Evolutionary conservation across 2,329 filamentous ascomycete genomes (phyloP).

Genomic region (Mycosphaerella sp.): DNA sequence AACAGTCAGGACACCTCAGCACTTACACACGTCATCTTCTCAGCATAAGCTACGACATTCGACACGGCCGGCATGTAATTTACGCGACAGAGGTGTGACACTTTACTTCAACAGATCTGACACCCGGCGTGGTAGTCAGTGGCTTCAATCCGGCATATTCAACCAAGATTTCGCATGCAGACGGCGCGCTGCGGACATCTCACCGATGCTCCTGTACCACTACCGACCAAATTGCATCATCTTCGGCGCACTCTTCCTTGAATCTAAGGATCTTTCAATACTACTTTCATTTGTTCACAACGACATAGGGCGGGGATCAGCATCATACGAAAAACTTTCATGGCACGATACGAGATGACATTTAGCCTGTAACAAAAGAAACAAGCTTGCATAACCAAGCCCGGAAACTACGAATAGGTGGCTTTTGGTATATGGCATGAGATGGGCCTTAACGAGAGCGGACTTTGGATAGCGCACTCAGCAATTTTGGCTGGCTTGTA

Average conservation of each 20-base stretch:
- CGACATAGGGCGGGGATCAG: constrained; percentile 5
- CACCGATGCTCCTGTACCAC: constrained; percentile 16
- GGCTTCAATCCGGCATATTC: constrained; percentile 10
- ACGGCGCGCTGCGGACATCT: constrained; percentile 15
- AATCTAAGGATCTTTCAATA: constrained; percentile 2
- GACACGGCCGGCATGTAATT: constrained; percentile 19
- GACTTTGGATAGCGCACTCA: constrained; percentile 5
- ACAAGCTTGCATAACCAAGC: constrained; percentile 13
- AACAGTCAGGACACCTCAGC: constrained; percentile 17
- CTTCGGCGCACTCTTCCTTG: constrained; percentile 12
- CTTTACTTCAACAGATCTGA: constrained; percentile 16
- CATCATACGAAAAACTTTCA: constrained; percentile 15
- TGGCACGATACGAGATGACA: constrained; percentile 16
- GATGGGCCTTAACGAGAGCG: constrained; percentile 4
- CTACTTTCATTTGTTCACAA: constrained; percentile 16
- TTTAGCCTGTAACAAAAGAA: constrained; percentile 15
- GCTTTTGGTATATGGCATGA: constrained; percentile 5
- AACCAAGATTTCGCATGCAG: constrained; percentile 14
- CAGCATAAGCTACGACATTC: constrained; percentile 20
- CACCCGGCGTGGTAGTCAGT: constrained; percentile 14
- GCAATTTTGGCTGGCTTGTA: constrained; percentile 10
- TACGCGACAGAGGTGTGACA: constrained; percentile 14
- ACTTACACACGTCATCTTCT: constrained; percentile 5
- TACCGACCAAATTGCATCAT: constrained; percentile 15
- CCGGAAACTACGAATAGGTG: not conserved